Conservation (phyloP, 768 basidiomycete genomes). For the Boletus rubropictus region DNA sequence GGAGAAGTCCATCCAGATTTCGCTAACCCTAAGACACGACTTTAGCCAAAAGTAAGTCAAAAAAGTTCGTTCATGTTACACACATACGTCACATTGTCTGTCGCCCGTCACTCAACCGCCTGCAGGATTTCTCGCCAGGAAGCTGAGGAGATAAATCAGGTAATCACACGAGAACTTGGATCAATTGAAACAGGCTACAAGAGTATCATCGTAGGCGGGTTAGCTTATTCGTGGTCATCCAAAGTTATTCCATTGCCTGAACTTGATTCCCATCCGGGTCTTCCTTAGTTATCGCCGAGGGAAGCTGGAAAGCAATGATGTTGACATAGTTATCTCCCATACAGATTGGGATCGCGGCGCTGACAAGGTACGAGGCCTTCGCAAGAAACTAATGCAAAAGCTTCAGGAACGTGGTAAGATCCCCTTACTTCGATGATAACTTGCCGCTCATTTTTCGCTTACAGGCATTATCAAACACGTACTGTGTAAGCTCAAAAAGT, state of each 20-base stretch:
- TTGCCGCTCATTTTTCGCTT: neutral
- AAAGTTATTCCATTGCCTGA: neutral
- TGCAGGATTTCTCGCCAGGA: constrained; percentile 68
- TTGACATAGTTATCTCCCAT: constrained; percentile 87
- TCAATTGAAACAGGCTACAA: constrained; percentile 59
- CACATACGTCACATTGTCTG: neutral
- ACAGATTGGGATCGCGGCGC: constrained; percentile 40
- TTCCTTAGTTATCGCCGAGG: constrained; percentile 72
- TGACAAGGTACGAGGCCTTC: constrained; percentile 54
- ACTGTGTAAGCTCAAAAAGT: constrained; percentile 55
- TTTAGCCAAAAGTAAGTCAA: constrained; percentile 41
- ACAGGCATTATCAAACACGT: constrained; percentile 73
- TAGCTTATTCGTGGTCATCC: constrained; percentile 19
- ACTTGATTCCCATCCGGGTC: neutral
- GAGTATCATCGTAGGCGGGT: constrained; percentile 82
- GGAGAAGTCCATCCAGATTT: constrained; percentile 48
- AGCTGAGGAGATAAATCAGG: constrained; percentile 67
- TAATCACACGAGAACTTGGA: constrained; percentile 64
- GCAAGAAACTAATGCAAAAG: constrained; percentile 50
- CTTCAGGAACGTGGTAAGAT: constrained; percentile 53
- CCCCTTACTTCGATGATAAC: neutral
- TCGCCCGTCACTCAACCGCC: neutral
- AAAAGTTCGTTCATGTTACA: neutral
- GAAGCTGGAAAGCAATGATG: constrained; percentile 74
- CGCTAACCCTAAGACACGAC: constrained; percentile 54